Base-by-base conservation (phyloP, 441 rosid species). In the Erodium moschatum region DNA sequence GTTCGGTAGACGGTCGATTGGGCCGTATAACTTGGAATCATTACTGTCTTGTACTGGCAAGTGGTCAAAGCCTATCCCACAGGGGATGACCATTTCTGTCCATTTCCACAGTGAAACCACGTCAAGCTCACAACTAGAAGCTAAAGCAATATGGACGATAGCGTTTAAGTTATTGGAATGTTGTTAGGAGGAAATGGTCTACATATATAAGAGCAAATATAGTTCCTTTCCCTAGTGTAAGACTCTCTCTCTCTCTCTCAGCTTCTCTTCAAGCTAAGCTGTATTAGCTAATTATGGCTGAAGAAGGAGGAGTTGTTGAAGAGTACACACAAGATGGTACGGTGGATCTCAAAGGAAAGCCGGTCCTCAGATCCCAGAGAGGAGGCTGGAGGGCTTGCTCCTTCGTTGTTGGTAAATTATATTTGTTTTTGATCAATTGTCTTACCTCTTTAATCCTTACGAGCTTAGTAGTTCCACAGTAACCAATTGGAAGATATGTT, bases 281-380 rank as follows among this genome's bases (percentile, higher is more conserved):
- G 8, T 46, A 46, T 10, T 50, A 15, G 19, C 4, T 4, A n/a
- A n/a, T 24, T 50, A 52, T 52, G 60, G 68, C 44, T 29, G 12
- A 5, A 7, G 62, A 16, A 44, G 67, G 48, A 8, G 72, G 64
- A 31, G 67, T 3, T 6, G n/a, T 40, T 4, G 72, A 70, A 2
- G 61, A 70, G 16, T 70, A 35, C 24, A 70, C 72, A 65, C 40
- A 70, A 35, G 72, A 70, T 46, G 72, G 72, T 18, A 70, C 72
- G 3, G 72, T 70, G 21, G 72, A 70, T 29, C 72, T 70, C 4
- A 61, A 29, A 24, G 72, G 72, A 52, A 62, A 70, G n/a, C 72
- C 67, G 2, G 67, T 70, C 24, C 62, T 65, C 7, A 48, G 72
- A n/a, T 70, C 72, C 1, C 21, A 38, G 66, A 50, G 67, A 24